Evolutionary conservation across 208 protist species (phyloP), one percentile per base, ranked within the genome.

Genomic region (Trypanosomatidae sp.): DNA sequence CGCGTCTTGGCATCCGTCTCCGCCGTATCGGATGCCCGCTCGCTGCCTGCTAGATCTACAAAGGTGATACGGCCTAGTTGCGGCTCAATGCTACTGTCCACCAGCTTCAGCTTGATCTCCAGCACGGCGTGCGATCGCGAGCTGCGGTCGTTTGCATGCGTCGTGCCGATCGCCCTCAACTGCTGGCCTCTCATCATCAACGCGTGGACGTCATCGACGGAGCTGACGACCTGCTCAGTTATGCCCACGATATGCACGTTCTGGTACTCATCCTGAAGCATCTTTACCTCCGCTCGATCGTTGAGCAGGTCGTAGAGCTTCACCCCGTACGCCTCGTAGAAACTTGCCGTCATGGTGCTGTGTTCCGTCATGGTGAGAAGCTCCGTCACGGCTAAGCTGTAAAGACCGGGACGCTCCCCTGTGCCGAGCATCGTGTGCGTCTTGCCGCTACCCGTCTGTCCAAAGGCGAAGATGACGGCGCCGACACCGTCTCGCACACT

Each of bases 31-130:
- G 93, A 91, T 12, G 91, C 97, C 44, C 98, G 81, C 86, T 99
- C 99, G 69, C 90, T 98, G n/a, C 99, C 99, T 22, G 99, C 99
- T 6, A 99, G 83, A 76, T 99, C 99, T 36, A 99, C 98, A 76
- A 99, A 98, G 2, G 94, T 98, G 41, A 99, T 93, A 73, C 98
- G 95, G 28, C 96, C 97, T 36, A 84, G 65, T 1, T 71, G 50
- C 19, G 85, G 82, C 33, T 70, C 56, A 13, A 30, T 75, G 66
- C 66, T 76, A 64, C 43, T 33, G 4, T 81, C 73, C 15, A 39
- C 53, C n/a, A 84, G 25, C 25, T 79, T 83, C 49, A 93, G 62
- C 58, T 87, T 92, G 56, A 95, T 94, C 65, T 91, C 82, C 43
- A 97, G 82, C 49, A 97, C 84, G 3, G 91, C 91, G 73, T 97